Evolutionary conservation across 164 flowering plant genomes (phyloP), one percentile per base, ranked within the genome.

Genomic region (Sedum album): DNA sequence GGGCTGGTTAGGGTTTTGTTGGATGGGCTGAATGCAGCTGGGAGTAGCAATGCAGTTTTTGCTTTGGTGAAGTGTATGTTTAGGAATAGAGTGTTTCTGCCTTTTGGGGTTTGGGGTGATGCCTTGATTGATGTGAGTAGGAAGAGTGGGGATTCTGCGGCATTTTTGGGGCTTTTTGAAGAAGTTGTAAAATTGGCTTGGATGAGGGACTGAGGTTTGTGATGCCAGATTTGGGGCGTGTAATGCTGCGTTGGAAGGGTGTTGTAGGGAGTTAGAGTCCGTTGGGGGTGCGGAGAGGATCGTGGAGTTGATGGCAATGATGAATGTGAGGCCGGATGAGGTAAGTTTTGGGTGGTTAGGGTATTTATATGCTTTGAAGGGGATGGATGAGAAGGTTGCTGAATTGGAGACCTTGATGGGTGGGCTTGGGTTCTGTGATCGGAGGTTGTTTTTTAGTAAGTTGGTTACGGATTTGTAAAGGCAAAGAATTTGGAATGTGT

Each of bases 201-300:
- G 90, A 86, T 72, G 97, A 94, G 83, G 83, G 82, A 74, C 70
- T 94, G 85, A 82, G 79, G 42, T 82, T 69, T 68, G 78, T 94
- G 96, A 86, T 66, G 69, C 97, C 97, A 8, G 79, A 84, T 60
- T 78, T 90, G 84, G 73, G 1, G 44, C 86, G 10, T 91, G 88
- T 76, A 90, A 90, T 85, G 97, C 92, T 2, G 96, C 91, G 2
- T 77, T 94, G 71, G 96, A 88, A 70, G 90, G 86, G 26, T 94
- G 95, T 71, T 89, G 97, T 73, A 71, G 68, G 60, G n/a, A n/a
- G n/a, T n/a, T n/a, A n/a, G n/a, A n/a, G n/a, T 87, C 92, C 2
- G 84, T 87, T 31, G 66, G 51, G 60, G 99, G 88, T 72, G 97
- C 99, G 9, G 94, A 94, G 77, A 82, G 68, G 13, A 89, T 94